These are phyloP conservation scores for Phytophthora capsici DNA, from an alignment of 352 stramenopile species.

Conservation along the genomic window DNA sequence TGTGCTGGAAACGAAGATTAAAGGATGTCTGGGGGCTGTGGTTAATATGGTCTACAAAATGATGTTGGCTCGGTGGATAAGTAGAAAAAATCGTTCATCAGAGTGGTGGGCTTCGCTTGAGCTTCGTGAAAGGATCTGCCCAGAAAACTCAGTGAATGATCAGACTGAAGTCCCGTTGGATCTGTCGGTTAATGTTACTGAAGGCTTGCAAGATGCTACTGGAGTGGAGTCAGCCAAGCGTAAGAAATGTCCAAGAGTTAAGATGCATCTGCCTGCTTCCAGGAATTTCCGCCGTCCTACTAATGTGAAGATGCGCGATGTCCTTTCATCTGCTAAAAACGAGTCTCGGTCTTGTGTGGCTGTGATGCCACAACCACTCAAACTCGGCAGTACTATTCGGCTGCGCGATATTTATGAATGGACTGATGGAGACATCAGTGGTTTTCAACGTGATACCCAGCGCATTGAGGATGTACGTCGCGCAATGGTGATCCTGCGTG, in stretches of 20 bases:
- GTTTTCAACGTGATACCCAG: slow-evolving; percentile 49
- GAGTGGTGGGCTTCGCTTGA: slow-evolving; percentile 29
- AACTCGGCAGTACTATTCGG: slow-evolving; percentile 1
- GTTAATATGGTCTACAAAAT: slow-evolving; percentile 55
- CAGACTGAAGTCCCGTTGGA: neutral
- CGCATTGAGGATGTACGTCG: slow-evolving; percentile 51
- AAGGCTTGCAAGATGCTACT: slow-evolving; percentile 18
- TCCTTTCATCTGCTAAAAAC: neutral
- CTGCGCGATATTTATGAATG: slow-evolving; percentile 50
- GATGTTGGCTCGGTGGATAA: slow-evolving; percentile 55
- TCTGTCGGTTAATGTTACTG: neutral
- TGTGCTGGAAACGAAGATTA: slow-evolving; percentile 50
- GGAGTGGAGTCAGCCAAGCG: slow-evolving; percentile 25
- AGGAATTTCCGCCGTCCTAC: slow-evolving; percentile 14
- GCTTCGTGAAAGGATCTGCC: slow-evolving; percentile 7
- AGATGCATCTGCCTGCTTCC: neutral
- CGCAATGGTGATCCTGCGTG: slow-evolving; percentile 33
- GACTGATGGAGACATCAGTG: slow-evolving; percentile 58
- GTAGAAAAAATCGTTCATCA: slow-evolving; percentile 24
- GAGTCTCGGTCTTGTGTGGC: neutral
- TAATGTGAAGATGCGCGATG: slow-evolving; percentile 2
- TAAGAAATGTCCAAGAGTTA: slow-evolving; percentile 8
- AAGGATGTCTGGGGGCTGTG: slow-evolving; percentile 37
- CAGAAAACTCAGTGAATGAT: neutral
- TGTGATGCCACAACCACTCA: neutral